phyloP scores from a whole-genome alignment of 352 stramenopile genomes.

The Phytophthora pistaciae region DNA sequence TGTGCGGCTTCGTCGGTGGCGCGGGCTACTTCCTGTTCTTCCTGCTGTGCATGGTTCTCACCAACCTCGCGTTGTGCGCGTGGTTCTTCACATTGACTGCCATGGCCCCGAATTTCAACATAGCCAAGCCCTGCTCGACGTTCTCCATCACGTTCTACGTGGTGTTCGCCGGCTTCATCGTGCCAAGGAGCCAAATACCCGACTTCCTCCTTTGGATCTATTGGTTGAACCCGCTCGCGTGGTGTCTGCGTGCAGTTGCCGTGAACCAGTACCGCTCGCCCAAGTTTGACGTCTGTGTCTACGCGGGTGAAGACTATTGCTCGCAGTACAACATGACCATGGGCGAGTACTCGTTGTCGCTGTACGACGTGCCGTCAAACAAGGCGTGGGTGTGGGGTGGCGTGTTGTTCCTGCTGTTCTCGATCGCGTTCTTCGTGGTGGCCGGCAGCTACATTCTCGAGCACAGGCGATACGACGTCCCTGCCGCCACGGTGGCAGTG shows the following conservation, averaged over 20 bases:
- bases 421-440: constrained; percentile 37
- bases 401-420: constrained; percentile 22
- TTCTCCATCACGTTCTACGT: constrained; percentile 43
- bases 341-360: constrained; percentile 37
- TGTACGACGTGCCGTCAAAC: constrained; percentile 39
- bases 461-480: constrained; percentile 36
- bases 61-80: constrained; percentile 15
- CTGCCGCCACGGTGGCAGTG: constrained; percentile 15
- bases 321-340: constrained; percentile 35
- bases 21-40: constrained; percentile 30
- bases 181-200: constrained; percentile 43
- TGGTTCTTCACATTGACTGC: constrained; percentile 27
- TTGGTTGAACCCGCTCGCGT: constrained; percentile 62
- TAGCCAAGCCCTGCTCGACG: constrained; percentile 40
- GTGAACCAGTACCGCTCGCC: constrained; percentile 47
- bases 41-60: constrained; percentile 27
- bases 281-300: constrained; percentile 37
- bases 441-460: constrained; percentile 35
- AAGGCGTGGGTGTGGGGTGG: constrained; percentile 31
- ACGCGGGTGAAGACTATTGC: constrained; percentile 37
- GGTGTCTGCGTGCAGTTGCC: constrained; percentile 42
- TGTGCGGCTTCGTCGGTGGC: constrained; percentile 62
- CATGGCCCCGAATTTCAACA: constrained; percentile 26
- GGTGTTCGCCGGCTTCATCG: constrained; percentile 53
- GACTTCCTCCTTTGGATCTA: constrained; percentile 63